These are phyloP conservation scores for Megacollybia platyphylla DNA, from an alignment of 1,284 basidiomycete species.

Conservation along the genomic window DNA sequence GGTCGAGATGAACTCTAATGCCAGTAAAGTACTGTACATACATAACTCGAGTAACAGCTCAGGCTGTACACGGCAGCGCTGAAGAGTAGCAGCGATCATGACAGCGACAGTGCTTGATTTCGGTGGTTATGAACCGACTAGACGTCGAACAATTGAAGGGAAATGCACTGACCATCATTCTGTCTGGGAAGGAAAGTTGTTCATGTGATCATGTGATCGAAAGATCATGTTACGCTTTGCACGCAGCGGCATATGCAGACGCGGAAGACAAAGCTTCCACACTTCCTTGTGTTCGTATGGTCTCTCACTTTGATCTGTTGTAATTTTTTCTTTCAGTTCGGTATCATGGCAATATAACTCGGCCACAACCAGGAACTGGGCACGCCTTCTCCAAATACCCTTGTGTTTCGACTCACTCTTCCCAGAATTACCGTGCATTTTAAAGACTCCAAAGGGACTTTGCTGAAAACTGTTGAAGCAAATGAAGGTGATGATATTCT, in stretches of 20 bases:
- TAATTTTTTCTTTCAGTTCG: conserved; percentile 8
- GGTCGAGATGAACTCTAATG: too few relatives aligned
- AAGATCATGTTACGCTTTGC: neutral
- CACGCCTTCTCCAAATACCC: conserved; percentile 21
- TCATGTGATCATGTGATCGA: too few relatives aligned
- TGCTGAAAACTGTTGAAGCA: conserved; percentile 81
- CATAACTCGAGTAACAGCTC: too few relatives aligned
- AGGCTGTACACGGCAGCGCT: too few relatives aligned
- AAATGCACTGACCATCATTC: too few relatives aligned
- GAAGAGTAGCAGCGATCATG: too few relatives aligned
- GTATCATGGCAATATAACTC: conserved; percentile 28
- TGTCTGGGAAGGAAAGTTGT: too few relatives aligned
- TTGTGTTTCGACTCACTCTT: conserved; percentile 4
- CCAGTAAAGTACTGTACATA: too few relatives aligned
- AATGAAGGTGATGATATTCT: conserved; percentile 93
- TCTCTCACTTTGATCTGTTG: neutral
- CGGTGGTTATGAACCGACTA: too few relatives aligned
- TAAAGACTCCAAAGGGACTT: conserved; percentile 76
- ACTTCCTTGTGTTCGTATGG: neutral
- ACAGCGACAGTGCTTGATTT: too few relatives aligned
- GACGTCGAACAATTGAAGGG: too few relatives aligned
- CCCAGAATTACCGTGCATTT: conserved; percentile 81
- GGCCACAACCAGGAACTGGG: conserved; percentile 52
- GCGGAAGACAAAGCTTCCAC: neutral
- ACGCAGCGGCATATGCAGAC: neutral